A percentile compares a stretch with the other conserved stretches of the same genome.
These are phyloP conservation scores for Sclerospora graminicola DNA, from an alignment of 352 stramenopile genomes.

Conservation along the genomic window DNA sequence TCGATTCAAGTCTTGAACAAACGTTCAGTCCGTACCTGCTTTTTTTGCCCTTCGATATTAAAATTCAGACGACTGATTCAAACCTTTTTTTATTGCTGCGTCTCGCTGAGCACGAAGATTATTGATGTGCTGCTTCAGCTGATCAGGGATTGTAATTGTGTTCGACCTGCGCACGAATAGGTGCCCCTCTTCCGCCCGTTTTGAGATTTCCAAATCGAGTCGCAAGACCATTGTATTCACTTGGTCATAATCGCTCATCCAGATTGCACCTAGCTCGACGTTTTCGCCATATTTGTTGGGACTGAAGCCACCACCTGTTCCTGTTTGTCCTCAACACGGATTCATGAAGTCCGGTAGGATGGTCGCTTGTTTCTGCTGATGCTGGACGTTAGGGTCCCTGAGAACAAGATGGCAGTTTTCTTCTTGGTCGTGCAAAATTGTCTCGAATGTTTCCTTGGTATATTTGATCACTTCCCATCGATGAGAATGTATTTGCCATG, in stretches of 20 bases:
- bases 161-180: conserved; percentile 29
- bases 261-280: conserved; percentile 24
- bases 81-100: conserved; percentile 22
- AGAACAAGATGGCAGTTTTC: conserved; percentile 15
- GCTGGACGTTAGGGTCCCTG: conserved; percentile 12
- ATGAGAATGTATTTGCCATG: conserved; percentile 3
- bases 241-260: conserved; percentile 28
- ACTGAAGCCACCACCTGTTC: conserved; percentile 6
- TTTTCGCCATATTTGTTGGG: conserved; percentile 12
- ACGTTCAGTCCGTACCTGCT: too few relatives aligned
- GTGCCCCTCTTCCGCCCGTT: conserved; percentile 20
- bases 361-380: conserved; percentile 3
- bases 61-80: conserved; percentile 33
- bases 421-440: too few relatives aligned
- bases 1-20: too few relatives aligned
- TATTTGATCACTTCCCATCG: conserved; percentile 3
- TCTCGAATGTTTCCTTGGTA: conserved; percentile 5
- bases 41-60: too few relatives aligned
- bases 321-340: conserved; percentile 3
- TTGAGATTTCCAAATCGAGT: conserved; percentile 17
- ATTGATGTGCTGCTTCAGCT: too few relatives aligned
- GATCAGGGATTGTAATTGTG: too few relatives aligned
- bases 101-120: conserved; percentile 22
- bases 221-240: conserved; percentile 23
- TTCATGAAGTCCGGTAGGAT: conserved; percentile 13